phyloP scores from a whole-genome alignment of 495 filamentous ascomycete genomes.

The Saxophila tyrrhenica region DNA sequence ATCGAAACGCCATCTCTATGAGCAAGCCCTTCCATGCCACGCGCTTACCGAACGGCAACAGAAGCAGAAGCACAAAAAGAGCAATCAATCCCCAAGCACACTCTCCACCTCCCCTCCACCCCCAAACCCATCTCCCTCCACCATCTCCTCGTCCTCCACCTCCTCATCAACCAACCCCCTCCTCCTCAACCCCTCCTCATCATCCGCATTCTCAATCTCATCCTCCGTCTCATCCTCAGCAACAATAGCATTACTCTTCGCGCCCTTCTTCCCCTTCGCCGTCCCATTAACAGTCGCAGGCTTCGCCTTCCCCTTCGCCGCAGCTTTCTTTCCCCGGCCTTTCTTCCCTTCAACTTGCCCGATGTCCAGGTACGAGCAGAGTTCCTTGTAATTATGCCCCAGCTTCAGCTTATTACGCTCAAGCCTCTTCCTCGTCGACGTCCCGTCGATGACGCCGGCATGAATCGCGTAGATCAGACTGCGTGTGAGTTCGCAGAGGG shows the following conservation, averaged over 20 bases:
- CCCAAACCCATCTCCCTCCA: constrained; percentile 59
- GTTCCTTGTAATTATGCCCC: constrained; percentile 20
- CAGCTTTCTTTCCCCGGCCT: too few relatives aligned
- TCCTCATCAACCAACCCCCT: constrained; percentile 29
- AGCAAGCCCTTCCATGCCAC: neutral
- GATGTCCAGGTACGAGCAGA: constrained; percentile 32
- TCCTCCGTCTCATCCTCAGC: constrained; percentile 35
- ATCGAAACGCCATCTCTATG: neutral
- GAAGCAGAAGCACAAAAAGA: neutral
- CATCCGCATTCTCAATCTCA: constrained; percentile 22
- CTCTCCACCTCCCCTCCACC: constrained; percentile 42
- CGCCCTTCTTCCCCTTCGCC: constrained; percentile 11
- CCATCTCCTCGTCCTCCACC: constrained; percentile 31
- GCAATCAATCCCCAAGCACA: constrained; percentile 34
- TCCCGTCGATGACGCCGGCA: constrained; percentile 58
- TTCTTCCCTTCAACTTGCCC: constrained; percentile 45
- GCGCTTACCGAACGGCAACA: neutral
- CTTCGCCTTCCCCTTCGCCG: constrained; percentile 35
- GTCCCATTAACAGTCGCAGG: constrained; percentile 29
- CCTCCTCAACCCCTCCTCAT: constrained; percentile 34
- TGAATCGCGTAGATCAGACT: constrained; percentile 71
- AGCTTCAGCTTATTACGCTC: constrained; percentile 21
- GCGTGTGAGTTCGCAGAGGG: constrained; percentile 70
- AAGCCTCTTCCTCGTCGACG: constrained; percentile 49
- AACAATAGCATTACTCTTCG: constrained; percentile 19